Evolutionary conservation across 1,284 basidiomycete genomes (phyloP), one percentile per base, ranked within the genome.

Genomic region (Trametes sp.): DNA sequence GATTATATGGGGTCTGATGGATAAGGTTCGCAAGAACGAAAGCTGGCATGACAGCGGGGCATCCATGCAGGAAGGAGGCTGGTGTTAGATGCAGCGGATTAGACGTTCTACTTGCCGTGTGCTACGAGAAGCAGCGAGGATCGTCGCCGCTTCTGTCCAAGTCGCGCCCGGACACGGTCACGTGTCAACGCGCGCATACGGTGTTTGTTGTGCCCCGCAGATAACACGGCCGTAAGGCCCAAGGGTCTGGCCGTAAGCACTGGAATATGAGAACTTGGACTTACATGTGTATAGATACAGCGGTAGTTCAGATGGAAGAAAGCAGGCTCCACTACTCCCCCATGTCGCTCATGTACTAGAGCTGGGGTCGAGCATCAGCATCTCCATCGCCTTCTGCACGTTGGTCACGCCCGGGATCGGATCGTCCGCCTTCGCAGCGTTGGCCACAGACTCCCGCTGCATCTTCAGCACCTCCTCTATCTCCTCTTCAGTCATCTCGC

Each of bases 371-470:
- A 50, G 31, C 19, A 9, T 9, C 49, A 52, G 14, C 38, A 28
- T 24, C 42, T 58, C 41, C 13, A 58, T 42, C 23, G 49, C 31
- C 31, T 58, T 35, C 57, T 45, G 29, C 41, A 58, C 9, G 1
- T 24, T 19, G 19, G 29, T 26, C 21, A 52, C 29, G 14, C 42
- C 53, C 38, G 42, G 29, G 23, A 24, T 36, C 1, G 49, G 49
- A 6, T 36, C 49, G 31, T 52, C 49, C 48, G 26, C 13, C 29
- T 23, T 35, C 41, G 16, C 14, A 14, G 56, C 26, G 2, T 14
- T 11, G 11, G 24, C 45, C 23, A 28, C 26, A 29, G 24, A 23
- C 41, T 45, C 31, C 13, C 45, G n/a, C 31, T n/a, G 33, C 24
- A 45, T 6, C 9, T 44, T 41, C 31, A n/a, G 28, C 21, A 52